Percentiles rank a stretch among this genome's conserved stretches.
phyloP scores from a whole-genome alignment of 805 yeast genomes.

The Saccharomycopsis olivae region DNA sequence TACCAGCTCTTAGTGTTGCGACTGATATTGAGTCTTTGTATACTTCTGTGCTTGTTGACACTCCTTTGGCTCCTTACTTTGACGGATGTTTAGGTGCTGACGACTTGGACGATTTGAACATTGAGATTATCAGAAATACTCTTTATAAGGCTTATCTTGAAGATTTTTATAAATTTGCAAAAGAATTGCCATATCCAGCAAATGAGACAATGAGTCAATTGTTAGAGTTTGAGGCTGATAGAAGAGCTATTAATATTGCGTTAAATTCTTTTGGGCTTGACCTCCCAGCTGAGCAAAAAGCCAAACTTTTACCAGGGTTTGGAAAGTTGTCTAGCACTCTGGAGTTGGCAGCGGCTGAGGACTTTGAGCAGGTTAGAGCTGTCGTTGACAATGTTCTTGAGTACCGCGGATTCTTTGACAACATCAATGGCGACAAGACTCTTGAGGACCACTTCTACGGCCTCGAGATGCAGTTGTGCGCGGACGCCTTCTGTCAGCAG shows the following conservation, averaged over 20 bases:
- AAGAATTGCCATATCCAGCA: conserved; percentile 63
- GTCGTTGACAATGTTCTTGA: conserved; percentile 57
- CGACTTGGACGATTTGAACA: conserved; percentile 89
- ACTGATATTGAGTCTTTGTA: conserved; percentile 91
- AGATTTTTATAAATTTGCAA: conserved; percentile 65
- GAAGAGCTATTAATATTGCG: conserved; percentile 85
- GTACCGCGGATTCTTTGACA: conserved; percentile 47
- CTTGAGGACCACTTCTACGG: conserved; percentile 92
- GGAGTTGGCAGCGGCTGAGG: conserved; percentile 67
- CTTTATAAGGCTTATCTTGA: conserved; percentile 89
- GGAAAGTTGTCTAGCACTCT: conserved; percentile 62
- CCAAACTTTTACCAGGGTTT: conserved; percentile 62
- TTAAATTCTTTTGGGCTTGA: conserved; percentile 83
- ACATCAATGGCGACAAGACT: conserved; percentile 35
- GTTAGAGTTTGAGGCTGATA: conserved; percentile 87
- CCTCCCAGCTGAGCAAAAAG: conserved; percentile 61
- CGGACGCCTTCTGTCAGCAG: conserved; percentile 92
- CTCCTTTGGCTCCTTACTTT: conserved; percentile 96
- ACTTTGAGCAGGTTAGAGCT: conserved; percentile 68
- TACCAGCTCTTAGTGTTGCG: conserved; percentile 90
- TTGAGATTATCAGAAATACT: conserved; percentile 87
- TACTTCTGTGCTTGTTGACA: conserved; percentile 86
- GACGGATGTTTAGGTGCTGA: conserved; percentile 74
- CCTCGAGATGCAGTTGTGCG: conserved; percentile 85
- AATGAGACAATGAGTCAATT: conserved; percentile 69